Base-by-base conservation (phyloP, 2,329 filamentous ascomycete genomes). In the Pseudopyricularia javanii region DNA sequence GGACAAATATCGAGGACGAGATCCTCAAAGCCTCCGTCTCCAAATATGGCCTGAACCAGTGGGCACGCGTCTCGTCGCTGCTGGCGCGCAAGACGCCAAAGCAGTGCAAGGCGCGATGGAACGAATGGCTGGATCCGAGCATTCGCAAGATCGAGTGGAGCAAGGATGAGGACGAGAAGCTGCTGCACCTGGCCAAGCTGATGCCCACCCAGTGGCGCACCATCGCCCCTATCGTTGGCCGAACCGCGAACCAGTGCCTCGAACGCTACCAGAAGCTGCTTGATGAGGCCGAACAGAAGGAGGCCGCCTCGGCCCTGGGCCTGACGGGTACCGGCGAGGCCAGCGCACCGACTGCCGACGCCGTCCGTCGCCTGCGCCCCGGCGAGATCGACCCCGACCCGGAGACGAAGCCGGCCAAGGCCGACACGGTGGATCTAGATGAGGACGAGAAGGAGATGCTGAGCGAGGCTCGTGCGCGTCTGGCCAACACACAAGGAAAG, bases 371-470 rank as follows among this genome's bases (percentile, higher is more conserved):
- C 60, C 70, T 98, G 66, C 83, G 88, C 60, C 91, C 93, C 6
- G 93, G 93, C 59, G 93, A 98, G 71, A 79, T 96, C 56, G 93
- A 98, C 62, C 91, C 91, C n/a, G 91, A 97, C 63, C 90, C 93
- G 9, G 93, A 98, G 70, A 93, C 87, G 60, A 96, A 96, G 68
- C 93, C 93, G 53, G 93, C 93, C 34, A 80, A 91, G 55, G 93
- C 93, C 37, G 93, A 98, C 68, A 96, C 93, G 6, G 93, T 98
- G 65, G 93, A 98, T 69, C 82, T 98, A 62, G 93, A 98, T 65
- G 93, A 98, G 67, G 93, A 98, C 65, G 93, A 98, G 70, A 97
- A 98, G 74, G 93, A 98, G 70, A 98, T 98, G 93, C 71, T 98
- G 63, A 96, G 91, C 66, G 93, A 98, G 72, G 93, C 93, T 60